Percentiles rank a stretch among this genome's conserved stretches.
Conservation (phyloP, 768 basidiomycete genomes). For the Hortiboletus campestris region DNA sequence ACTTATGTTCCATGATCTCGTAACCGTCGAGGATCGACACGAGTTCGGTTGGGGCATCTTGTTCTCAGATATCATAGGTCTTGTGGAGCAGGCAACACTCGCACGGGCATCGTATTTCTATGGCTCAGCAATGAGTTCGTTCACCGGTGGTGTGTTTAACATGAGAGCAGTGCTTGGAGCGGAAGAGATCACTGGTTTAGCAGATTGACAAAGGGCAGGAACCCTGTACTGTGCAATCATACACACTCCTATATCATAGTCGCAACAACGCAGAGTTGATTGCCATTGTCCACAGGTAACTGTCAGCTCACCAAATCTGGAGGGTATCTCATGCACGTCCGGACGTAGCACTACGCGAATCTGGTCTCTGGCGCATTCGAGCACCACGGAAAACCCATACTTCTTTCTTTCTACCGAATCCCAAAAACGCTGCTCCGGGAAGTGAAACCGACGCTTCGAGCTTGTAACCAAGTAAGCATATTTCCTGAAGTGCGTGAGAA, state of each 20-base stretch:
- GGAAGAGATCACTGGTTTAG: conserved; percentile 30
- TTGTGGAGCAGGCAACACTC: conserved; percentile 41
- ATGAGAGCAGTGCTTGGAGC: conserved; percentile 36
- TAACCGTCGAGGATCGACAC: conserved; percentile 39
- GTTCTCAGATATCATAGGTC: conserved; percentile 39
- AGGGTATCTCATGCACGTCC: conserved; percentile 17
- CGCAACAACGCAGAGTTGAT: conserved; percentile 8
- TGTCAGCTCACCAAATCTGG: neutral
- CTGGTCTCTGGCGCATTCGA: conserved; percentile 28
- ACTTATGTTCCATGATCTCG: conserved; percentile 37
- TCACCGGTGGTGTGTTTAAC: conserved; percentile 40
- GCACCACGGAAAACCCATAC: conserved; percentile 62
- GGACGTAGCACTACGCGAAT: conserved; percentile 25
- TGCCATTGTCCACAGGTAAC: neutral
- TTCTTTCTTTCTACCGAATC: conserved; percentile 48
- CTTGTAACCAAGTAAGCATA: conserved; percentile 55
- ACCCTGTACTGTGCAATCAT: neutral
- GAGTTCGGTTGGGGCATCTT: conserved; percentile 40
- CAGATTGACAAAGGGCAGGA: conserved; percentile 29
- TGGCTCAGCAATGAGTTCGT: conserved; percentile 37
- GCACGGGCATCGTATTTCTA: conserved; percentile 38
- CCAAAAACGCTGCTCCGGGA: conserved; percentile 38
- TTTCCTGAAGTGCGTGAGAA: conserved; percentile 60
- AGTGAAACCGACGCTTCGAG: conserved; percentile 70
- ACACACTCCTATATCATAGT: conserved; percentile 2